phyloP scores from a whole-genome alignment of 2,329 filamentous ascomycete genomes.

The Colletotrichum destructivum region DNA sequence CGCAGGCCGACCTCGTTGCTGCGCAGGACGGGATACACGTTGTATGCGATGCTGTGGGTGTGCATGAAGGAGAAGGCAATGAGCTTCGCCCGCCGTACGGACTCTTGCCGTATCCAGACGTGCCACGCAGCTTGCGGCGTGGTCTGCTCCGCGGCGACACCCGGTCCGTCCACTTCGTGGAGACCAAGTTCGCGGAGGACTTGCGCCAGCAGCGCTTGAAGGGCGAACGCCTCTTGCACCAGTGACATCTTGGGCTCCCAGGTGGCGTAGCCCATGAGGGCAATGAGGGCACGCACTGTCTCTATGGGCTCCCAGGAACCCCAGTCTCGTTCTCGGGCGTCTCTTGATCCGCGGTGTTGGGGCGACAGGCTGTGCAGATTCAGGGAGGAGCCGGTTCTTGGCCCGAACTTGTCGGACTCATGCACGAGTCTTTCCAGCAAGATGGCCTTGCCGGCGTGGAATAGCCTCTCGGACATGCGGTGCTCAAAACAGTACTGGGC shows the following conservation, averaged over 20 bases:
- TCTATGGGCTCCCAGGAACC: conserved; percentile 51
- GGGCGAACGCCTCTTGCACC: conserved; percentile 53
- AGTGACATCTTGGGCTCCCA: conserved; percentile 54
- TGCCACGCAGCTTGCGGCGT: conserved; percentile 47
- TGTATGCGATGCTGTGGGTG: conserved; percentile 57
- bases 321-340: conserved; percentile 32
- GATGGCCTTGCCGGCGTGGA: conserved; percentile 52
- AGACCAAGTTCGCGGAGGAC: conserved; percentile 53
- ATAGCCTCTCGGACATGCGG: conserved; percentile 52
- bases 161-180: conserved; percentile 46
- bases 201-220: conserved; percentile 53
- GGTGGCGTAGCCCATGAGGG: conserved; percentile 56
- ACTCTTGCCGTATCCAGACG: conserved; percentile 52
- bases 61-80: conserved; percentile 57
- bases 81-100: conserved; percentile 52
- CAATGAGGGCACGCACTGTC: conserved; percentile 52
- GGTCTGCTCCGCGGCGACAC: conserved; percentile 15
- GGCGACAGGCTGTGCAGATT: conserved; percentile 39
- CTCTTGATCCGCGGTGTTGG: conserved; percentile 24
- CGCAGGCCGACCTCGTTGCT: conserved; percentile 55
- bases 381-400: conserved; percentile 47
- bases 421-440: conserved; percentile 50
- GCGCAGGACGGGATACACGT: conserved; percentile 54
- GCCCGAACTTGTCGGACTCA: conserved; percentile 46
- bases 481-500: conserved; percentile 58